Evolutionary conservation across 2,329 filamentous ascomycete genomes (phyloP), one percentile per base, ranked within the genome.

Genomic region (Arachnopeziza araneosa): DNA sequence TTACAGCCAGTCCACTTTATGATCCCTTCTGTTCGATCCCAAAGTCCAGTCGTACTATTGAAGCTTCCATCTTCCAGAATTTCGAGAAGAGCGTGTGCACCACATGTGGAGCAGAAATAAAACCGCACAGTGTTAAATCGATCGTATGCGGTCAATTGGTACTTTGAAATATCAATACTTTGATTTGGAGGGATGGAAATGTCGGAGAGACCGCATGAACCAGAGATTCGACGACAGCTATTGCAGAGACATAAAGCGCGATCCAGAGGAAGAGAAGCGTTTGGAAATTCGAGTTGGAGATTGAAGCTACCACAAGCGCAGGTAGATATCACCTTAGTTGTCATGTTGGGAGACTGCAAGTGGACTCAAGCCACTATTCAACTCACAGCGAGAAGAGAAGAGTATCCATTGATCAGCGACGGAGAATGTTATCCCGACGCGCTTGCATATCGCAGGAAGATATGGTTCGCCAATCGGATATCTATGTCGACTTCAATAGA

Each of bases 71-170:
- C 17, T 44, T 44, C 36, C 21, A 66, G 22, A 26, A 71, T 61
- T 19, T 62, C 24, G 21, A 71, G 67, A 52, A 76, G 73, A 57
- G 75, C 70, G 65, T 79, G 77, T 9, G 77, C 75, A 32, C 80
- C 80, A 63, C 81, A 84, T 24, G 70, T 79, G 19, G 69, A 69
- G 69, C 81, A 84, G 67, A 81, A 80, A 65, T 77, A 81, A 21
- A 76, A 74, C 48, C 68, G 76, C 30, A 78, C 63, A 12, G 70
- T 64, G 10, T 74, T 65, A 1, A 79, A 78, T 58, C 78, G 76
- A 19, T 70, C 65, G 64, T 81, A 83, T 54, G 72, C 62, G 6
- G 70, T 75, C 3, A 82, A 72, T 7, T 69, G 66, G 30, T 78
- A 64, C 1, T 69, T 65, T 1, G 70, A 53, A 26, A 75, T 58